Percentiles rank a stretch among this genome's conserved stretches.
phyloP scores from a whole-genome alignment of 176 grass and related monocot genomes.

The Alloteropsis semialata region DNA sequence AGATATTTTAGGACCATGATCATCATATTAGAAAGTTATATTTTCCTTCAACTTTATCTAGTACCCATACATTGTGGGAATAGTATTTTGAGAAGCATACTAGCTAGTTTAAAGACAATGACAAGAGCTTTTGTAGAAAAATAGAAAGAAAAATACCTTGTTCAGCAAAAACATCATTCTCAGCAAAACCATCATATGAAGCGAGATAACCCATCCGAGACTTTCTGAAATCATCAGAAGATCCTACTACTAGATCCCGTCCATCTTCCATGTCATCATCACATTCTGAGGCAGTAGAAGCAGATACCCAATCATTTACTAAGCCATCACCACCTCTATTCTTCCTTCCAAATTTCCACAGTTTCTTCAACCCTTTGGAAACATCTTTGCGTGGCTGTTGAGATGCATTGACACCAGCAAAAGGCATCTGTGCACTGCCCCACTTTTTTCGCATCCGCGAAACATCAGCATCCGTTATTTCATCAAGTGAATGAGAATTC shows the following conservation, averaged over 20 bases:
- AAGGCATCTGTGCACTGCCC: slow-evolving; percentile 84
- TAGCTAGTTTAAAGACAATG: slow-evolving; percentile 2
- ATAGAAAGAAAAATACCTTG: slow-evolving; percentile 54
- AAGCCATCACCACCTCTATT: slow-evolving; percentile 60
- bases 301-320: slow-evolving; percentile 91
- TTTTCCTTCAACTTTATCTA: not conserved
- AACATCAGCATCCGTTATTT: slow-evolving; percentile 72
- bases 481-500: slow-evolving; percentile 74
- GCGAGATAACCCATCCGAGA: slow-evolving; percentile 74
- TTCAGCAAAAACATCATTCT: slow-evolving; percentile 69
- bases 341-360: slow-evolving; percentile 97
- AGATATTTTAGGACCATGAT: not conserved
- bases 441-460: slow-evolving; percentile 91
- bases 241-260: slow-evolving; percentile 49
- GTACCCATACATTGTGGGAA: not conserved
- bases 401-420: slow-evolving; percentile 54
- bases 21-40: slow-evolving; percentile 8
- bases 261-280: slow-evolving; percentile 86
- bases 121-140: slow-evolving; percentile 13
- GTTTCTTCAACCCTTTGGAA: slow-evolving; percentile 91
- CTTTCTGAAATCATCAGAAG: slow-evolving; percentile 76
- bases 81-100: slow-evolving; percentile 10
- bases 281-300: slow-evolving; percentile 93
- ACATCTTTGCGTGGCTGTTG: slow-evolving; percentile 82
- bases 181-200: slow-evolving; percentile 71